Evolutionary conservation across 2,329 filamentous ascomycete species (phyloP).

Genomic region (Scleromitrula shiraiana): DNA sequence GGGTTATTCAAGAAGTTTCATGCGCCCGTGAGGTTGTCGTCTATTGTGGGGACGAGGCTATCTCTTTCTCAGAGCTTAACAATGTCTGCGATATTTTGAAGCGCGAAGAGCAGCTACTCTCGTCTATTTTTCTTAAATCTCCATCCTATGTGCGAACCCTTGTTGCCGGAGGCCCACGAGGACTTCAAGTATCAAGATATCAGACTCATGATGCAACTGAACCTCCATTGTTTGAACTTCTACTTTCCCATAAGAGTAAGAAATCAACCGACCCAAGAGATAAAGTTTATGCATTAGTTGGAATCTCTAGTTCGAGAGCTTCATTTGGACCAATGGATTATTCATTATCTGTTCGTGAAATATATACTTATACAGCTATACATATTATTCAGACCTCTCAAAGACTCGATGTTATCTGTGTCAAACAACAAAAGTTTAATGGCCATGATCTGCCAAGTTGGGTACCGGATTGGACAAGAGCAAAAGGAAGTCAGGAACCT

Average conservation of each 20-base stretch:
- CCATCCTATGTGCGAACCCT: slow-evolving; percentile 18
- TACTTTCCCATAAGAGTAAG: slow-evolving; percentile 25
- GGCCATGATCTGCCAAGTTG: slow-evolving; percentile 18
- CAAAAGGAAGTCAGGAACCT: slow-evolving; percentile 4
- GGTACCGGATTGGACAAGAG: slow-evolving; percentile 24
- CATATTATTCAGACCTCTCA: slow-evolving; percentile 20
- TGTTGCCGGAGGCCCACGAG: slow-evolving; percentile 18
- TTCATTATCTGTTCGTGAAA: slow-evolving; percentile 14
- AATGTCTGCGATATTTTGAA: slow-evolving; percentile 18
- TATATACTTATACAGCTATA: slow-evolving; percentile 20
- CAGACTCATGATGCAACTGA: slow-evolving; percentile 7
- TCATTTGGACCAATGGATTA: slow-evolving; percentile 22
- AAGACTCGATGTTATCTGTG: slow-evolving; percentile 23
- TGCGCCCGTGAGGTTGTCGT: slow-evolving; percentile 30
- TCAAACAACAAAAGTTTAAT: slow-evolving; percentile 17
- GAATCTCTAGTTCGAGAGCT: slow-evolving; percentile 17
- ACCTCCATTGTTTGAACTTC: slow-evolving; percentile 21
- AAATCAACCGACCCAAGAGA: slow-evolving; percentile 25
- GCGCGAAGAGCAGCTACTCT: slow-evolving; percentile 11
- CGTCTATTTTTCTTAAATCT: slow-evolving; percentile 14
- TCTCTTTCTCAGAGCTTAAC: slow-evolving; percentile 32
- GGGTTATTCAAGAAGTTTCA: slow-evolving; percentile 38
- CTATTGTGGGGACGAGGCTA: slow-evolving; percentile 31
- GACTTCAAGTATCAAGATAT: slow-evolving; percentile 21
- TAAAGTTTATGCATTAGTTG: slow-evolving; percentile 26